These are phyloP conservation scores for Ormosia semicastrata DNA, from an alignment of 306 rosid species.

Conservation along the genomic window DNA sequence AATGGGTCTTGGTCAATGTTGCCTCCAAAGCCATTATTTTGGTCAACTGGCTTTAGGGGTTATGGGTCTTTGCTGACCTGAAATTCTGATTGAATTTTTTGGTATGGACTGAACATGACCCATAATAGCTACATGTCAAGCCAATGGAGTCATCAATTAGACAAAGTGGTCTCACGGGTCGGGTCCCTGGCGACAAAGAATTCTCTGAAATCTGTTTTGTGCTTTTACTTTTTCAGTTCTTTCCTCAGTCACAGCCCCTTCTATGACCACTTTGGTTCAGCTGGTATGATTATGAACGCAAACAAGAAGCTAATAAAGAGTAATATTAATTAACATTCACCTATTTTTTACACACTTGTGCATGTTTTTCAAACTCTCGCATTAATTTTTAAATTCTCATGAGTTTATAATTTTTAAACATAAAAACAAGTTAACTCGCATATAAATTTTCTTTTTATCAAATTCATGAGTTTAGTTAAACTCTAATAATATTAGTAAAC, in stretches of 20 bases:
- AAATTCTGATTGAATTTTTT: conserved; percentile 10
- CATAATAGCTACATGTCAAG: conserved; percentile 28
- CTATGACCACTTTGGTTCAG: background rate
- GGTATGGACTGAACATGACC: conserved; percentile 22
- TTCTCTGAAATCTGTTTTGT: conserved; percentile 10
- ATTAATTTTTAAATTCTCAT: too few relatives aligned
- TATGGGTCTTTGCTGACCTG: conserved; percentile 21
- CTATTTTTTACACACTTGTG: background rate
- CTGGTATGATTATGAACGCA: background rate
- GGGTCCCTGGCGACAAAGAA: conserved; percentile 27
- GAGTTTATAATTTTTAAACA: too few relatives aligned
- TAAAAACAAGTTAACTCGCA: too few relatives aligned
- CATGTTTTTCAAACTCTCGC: too few relatives aligned
- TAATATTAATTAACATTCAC: background rate
- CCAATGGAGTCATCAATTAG: background rate
- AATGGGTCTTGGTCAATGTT: conserved; percentile 19
- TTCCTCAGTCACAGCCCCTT: background rate
- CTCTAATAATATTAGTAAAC: too few relatives aligned
- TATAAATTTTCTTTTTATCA: too few relatives aligned
- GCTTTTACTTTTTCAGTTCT: conserved; percentile 31
- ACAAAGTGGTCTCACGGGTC: conserved; percentile 33
- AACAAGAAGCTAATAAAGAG: background rate
- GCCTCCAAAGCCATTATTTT: conserved; percentile 4
- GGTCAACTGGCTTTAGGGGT: conserved; percentile 31
- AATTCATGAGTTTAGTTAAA: too few relatives aligned